Base-by-base conservation (phyloP, 495 filamentous ascomycete species). In the Podospora pseudopauciseta region DNA sequence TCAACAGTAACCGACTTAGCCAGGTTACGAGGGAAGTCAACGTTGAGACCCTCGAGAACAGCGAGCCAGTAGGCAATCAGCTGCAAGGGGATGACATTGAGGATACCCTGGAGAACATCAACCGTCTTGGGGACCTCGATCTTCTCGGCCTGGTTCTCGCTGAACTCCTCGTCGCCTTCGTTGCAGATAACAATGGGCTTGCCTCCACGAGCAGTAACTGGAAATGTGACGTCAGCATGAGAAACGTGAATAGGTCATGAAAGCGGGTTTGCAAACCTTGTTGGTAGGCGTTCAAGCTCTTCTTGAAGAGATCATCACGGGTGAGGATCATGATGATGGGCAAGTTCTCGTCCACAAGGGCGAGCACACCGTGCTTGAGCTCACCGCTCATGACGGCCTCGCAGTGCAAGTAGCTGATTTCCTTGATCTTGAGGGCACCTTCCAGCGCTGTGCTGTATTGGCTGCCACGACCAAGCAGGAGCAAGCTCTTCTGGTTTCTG, bases 361-460 rank as follows among this genome's bases (percentile, higher is more conserved):
- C 95, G 75, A 99, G 84, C 65, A 99, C 95, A 83, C 95, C 95
- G 78, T 99, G 95, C 84, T 99, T 99, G 71, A 99, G 82, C 82
- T 99, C 95, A 77, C 95, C 95, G 67, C 95, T 98, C 95, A 99
- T 99, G 80, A 99, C 95, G 75, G 95, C 95, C 83, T 99, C 95
- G 79, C 95, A 99, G 79, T 99, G 95, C 63, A 99, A 90, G 79
- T 99, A 99, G 59, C 95, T 98, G 72, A 99, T 99, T 82, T 99
- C 95, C 87, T 99, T 99, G 77, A 99, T 99, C 85, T 99, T 99
- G 49, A 99, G 85, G 60, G 95, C 95, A 87, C 95, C 95, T 83
- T 99, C 95, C 56, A 99, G 89, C 20, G 95, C 95, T 72, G 95
- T 99, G 62, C 95, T 94, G 80, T 93, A 97, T 80, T 99, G 95